Evolutionary conservation across 495 filamentous ascomycete species (phyloP).

Genomic region (Penicillium macrosclerotiorum): DNA sequence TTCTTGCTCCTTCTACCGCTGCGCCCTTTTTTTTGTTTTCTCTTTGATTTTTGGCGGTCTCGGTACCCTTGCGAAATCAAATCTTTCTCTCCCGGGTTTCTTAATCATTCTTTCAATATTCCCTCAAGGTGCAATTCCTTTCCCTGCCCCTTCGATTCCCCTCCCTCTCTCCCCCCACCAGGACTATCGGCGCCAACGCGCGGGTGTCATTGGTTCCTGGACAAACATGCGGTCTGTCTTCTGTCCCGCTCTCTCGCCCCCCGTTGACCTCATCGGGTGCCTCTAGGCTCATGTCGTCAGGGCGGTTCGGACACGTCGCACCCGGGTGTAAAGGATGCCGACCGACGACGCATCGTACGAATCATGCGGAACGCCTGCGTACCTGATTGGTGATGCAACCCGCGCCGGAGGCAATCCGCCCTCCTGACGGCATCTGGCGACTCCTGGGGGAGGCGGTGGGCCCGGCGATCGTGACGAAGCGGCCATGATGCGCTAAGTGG

Average conservation of each 20-base stretch:
- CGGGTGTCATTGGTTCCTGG: conserved; percentile 8
- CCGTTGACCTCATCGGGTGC: conserved; percentile 8
- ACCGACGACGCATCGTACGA: conserved; percentile 7
- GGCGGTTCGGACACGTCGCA: conserved; percentile 16
- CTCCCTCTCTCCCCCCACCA: background rate
- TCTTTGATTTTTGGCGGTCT: no score
- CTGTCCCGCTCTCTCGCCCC: background rate
- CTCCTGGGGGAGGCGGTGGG: no score
- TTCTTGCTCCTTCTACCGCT: no score
- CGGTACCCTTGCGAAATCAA: no score
- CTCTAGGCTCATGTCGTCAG: no score
- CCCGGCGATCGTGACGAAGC: no score
- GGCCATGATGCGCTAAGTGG: no score
- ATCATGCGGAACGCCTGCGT: background rate
- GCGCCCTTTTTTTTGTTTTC: no score
- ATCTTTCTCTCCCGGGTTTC: background rate
- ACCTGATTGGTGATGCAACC: background rate
- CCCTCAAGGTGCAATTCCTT: no score
- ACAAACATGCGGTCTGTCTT: conserved; percentile 21
- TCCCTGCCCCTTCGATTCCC: background rate
- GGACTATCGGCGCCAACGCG: background rate
- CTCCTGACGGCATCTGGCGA: background rate
- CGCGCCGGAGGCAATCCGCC: background rate
- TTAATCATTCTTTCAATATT: background rate
- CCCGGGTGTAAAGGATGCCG: conserved; percentile 1